Base-by-base conservation (phyloP, 306 rosid species). In the Cicer arietinum region DNA sequence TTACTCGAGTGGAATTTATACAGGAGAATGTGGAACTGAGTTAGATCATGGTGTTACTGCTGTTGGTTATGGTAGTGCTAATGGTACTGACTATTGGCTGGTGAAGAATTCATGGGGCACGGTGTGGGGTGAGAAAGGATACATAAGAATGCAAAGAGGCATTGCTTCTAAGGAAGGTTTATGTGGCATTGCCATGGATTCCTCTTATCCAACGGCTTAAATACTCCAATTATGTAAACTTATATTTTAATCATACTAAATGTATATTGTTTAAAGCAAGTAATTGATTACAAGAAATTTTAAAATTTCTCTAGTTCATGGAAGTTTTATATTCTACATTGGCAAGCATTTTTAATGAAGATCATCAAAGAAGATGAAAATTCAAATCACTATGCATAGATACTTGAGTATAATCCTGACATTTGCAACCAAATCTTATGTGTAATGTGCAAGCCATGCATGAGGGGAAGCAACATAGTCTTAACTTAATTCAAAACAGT, bases 51-150 rank as follows among this genome's bases (percentile, higher is more conserved):
- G 80, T 75, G 84, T 80, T 9, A 75, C 73, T 1, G 73, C 73
- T 1, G 67, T 80, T 62, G 80, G 84, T 75, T 80, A 80, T 74
- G 84, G 77, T 7, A 60, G 7, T 3, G 78, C 43, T 6, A 25
- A 80, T 80, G 84, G 84, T 10, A 68, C 60, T 11, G 67, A 80
- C 7, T 80, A 80, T 60, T 80, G 84, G 84, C 3, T 80, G 1
- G 72, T 82, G 37, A 82, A 82, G 77, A 77, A 81, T 65, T 76
- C 82, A 14, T 81, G 85, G 85, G 79, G 84, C 5, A 80, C 79
- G 0, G 7, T 6, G 2, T 80, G 85, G 82, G 82, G 82, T 59
- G 85, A 82, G 44, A 14, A 73, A 20, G 85, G 85, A 1, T 82
- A 82, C 46, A 60, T 77, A 10, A 82, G 82, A 66, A 77, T 77